Base-by-base conservation (phyloP, 805 yeast species). In the Candida multigemmis region DNA sequence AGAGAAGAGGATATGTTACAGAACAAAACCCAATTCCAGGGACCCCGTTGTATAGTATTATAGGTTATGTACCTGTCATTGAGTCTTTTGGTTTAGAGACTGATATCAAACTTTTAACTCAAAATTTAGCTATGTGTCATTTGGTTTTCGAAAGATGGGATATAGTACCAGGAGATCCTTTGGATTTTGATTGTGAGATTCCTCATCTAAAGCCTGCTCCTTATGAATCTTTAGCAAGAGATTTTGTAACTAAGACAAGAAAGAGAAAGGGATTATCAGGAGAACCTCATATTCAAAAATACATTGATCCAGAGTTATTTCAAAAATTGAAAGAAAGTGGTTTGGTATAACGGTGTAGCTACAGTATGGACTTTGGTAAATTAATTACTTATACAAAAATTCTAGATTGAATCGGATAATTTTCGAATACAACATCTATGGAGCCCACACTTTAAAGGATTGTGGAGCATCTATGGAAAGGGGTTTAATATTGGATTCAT, bases 21-120 rank as follows among this genome's bases (percentile, higher is more conserved):
- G 44, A 46, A 0, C 70, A 65, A 19, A 35, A 33, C 0, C 74
- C 84, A 2, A 70, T 89, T 13, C 75, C 74, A 0, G 96, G 84
- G 0, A 77, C 97, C 0, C 80, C 72, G 8, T 51, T 89, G 7
- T 72, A 63, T 40, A 65, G 59, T 32, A 56, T 85, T 0, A 55
- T 55, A 21, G 95, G 87, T 0, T 53, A 50, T 16, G 56, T 91
- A 0, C 98, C 98, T 0, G 91, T 83, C 1, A 81, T 91, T 24
- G 98, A 91, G 37, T 79, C 96, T 2, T 60, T 79, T 28, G 98
- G 97, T 0, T 63, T 91, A 24, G 96, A 84, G 44, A 74, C 94
- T 0, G 98, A 91, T 48, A 54, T 91, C 17, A 54, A 95, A 35
- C 50, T 84, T 8, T 69, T 76, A 8, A 75, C 94, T 0, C 76